Evolutionary conservation across 2,329 filamentous ascomycete species (phyloP).

Genomic region (Calonectria pauciramosa): DNA sequence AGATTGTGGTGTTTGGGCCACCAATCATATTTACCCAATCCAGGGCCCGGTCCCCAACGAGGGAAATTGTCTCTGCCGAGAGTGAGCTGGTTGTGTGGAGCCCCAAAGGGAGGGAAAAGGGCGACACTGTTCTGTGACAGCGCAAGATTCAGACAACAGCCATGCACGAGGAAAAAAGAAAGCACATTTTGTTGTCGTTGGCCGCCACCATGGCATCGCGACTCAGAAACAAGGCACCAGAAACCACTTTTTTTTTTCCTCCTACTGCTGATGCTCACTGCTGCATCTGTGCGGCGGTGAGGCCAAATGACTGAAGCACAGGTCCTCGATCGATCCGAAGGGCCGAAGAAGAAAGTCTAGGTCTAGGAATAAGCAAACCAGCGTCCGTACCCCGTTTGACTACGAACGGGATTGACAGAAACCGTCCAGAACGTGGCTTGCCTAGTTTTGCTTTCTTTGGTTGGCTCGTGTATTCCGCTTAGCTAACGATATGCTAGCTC

Average conservation of each 20-base stretch:
- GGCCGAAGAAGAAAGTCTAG: slow-evolving; percentile 4
- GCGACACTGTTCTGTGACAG: slow-evolving; percentile 3
- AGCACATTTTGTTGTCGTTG: background rate
- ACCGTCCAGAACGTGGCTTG: slow-evolving; percentile 10
- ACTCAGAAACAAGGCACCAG: slow-evolving; percentile 1
- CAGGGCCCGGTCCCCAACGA: slow-evolving; percentile 34
- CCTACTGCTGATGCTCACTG: background rate
- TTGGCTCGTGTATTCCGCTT: background rate
- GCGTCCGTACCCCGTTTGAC: background rate
- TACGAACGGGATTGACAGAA: slow-evolving; percentile 20
- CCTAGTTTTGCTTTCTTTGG: background rate
- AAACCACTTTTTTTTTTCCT: background rate
- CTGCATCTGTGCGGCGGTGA: slow-evolving; percentile 2
- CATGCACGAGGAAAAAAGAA: slow-evolving; percentile 14
- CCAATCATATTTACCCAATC: slow-evolving; percentile 33
- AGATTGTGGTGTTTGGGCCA: slow-evolving; percentile 16
- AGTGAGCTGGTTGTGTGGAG: slow-evolving; percentile 21
- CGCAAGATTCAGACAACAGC: slow-evolving; percentile 11
- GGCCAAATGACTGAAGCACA: background rate
- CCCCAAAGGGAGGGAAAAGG: background rate
- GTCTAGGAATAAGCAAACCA: background rate
- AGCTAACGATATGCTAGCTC: background rate
- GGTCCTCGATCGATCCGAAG: slow-evolving; percentile 7
- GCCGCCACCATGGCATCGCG: background rate
- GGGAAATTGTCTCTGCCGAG: slow-evolving; percentile 44